These are phyloP conservation scores for Trichoderma polysporum DNA, from an alignment of 2,329 filamentous ascomycete species.

Conservation along the genomic window DNA sequence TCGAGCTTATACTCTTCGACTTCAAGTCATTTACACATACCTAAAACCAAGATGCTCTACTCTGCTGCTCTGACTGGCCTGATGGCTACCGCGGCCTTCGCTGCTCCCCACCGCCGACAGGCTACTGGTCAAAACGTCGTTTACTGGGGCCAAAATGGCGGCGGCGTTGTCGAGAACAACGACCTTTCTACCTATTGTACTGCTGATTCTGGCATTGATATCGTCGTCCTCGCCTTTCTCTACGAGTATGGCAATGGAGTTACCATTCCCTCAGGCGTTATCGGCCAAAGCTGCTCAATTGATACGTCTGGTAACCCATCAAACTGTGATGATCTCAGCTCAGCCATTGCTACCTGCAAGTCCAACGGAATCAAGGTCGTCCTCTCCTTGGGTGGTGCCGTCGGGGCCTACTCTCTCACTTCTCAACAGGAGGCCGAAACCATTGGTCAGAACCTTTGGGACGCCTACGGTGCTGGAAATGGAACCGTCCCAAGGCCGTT, in stretches of 20 bases:
- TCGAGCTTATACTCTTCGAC: not conserved
- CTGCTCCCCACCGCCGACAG: constrained; percentile 18
- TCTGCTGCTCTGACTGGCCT: constrained; percentile 23
- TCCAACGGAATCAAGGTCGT: constrained; percentile 26
- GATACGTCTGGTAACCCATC: constrained; percentile 33
- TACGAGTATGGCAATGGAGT: constrained; percentile 39
- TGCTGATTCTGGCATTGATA: constrained; percentile 39
- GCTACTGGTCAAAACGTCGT: constrained; percentile 34
- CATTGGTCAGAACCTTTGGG: constrained; percentile 28
- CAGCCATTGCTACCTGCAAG: constrained; percentile 28
- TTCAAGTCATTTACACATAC: not conserved
- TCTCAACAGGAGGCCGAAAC: constrained; percentile 25
- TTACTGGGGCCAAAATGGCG: constrained; percentile 34
- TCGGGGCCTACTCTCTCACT: constrained; percentile 24
- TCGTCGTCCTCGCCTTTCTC: constrained; percentile 45
- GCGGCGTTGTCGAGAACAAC: constrained; percentile 35
- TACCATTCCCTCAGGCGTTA: constrained; percentile 40
- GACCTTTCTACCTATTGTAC: constrained; percentile 41
- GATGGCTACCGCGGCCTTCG: constrained; percentile 22
- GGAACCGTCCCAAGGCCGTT: constrained; percentile 23
- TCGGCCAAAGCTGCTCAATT: constrained; percentile 42
- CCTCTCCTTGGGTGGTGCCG: constrained; percentile 25
- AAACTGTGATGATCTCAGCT: constrained; percentile 26
- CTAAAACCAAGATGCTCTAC: constrained; percentile 21
- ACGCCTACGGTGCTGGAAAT: constrained; percentile 24